These are phyloP conservation scores for Ustilago crameri DNA, from an alignment of 1,284 basidiomycete genomes.

Conservation along the genomic window DNA sequence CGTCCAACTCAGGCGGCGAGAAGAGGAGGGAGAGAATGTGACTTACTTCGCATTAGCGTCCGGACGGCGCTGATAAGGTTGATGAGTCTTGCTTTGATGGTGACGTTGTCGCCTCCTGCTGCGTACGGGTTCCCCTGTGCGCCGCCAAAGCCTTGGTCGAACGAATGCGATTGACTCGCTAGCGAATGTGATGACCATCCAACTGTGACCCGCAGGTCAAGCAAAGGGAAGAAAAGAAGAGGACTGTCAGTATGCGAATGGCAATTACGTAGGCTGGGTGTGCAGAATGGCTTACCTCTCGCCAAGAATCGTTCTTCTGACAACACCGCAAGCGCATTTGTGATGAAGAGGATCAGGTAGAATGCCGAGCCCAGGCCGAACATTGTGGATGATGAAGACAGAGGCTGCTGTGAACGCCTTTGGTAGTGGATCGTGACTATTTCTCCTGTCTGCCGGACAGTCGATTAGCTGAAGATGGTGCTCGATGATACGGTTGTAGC, in stretches of 20 bases:
- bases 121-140: conserved; percentile 26
- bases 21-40: too few species aligned
- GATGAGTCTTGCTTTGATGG: conserved; percentile 85
- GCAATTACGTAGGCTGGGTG: not conserved
- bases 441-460: too few species aligned
- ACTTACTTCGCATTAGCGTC: conserved; percentile 91
- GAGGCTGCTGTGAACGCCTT: not conserved
- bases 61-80: conserved; percentile 92
- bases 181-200: conserved; percentile 78
- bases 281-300: conserved; percentile 75
- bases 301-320: conserved; percentile 95
- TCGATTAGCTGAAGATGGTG: too few species aligned
- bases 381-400: conserved; percentile 8
- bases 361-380: conserved; percentile 68
- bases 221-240: conserved; percentile 1
- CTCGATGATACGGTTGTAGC: too few species aligned
- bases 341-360: conserved; percentile 77
- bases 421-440: too few species aligned
- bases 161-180: conserved; percentile 13
- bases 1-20: too few species aligned
- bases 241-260: not conserved
- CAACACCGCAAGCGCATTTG: conserved; percentile 91
- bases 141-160: conserved; percentile 43
- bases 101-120: conserved; percentile 50
- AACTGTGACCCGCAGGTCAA: too few species aligned